Conservation (phyloP, 2,329 filamentous ascomycete genomes). For the Herpomyces periplanetae region DNA sequence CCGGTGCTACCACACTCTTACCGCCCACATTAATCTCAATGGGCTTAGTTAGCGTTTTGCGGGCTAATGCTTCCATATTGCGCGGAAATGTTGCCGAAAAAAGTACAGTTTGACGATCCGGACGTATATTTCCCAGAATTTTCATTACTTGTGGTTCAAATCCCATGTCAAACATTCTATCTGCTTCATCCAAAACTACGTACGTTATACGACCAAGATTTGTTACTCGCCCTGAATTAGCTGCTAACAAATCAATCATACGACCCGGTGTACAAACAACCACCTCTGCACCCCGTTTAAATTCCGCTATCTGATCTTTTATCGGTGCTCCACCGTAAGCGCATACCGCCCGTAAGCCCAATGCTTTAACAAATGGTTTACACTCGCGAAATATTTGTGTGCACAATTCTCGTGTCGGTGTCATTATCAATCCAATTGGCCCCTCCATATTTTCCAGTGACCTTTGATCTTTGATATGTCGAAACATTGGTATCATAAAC, state of each 20-base stretch:
- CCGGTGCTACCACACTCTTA: constrained; percentile 22
- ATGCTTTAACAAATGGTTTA: constrained; percentile 62
- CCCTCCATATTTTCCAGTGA: constrained; percentile 49
- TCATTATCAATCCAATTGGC: constrained; percentile 55
- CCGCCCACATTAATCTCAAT: constrained; percentile 78
- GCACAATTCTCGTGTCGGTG: constrained; percentile 67
- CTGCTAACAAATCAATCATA: constrained; percentile 71
- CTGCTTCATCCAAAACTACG: constrained; percentile 77
- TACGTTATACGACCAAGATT: constrained; percentile 67
- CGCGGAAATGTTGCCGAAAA: constrained; percentile 89
- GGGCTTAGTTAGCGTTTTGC: constrained; percentile 48
- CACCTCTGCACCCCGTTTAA: constrained; percentile 79
- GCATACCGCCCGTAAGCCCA: constrained; percentile 51
- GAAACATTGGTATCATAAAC: constrained; percentile 81
- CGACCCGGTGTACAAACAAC: constrained; percentile 79
- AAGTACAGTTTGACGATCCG: constrained; percentile 64
- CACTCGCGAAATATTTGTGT: constrained; percentile 79
- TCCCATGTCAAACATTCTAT: constrained; percentile 76
- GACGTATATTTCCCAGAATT: constrained; percentile 60
- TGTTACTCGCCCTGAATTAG: constrained; percentile 72
- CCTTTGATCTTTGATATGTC: constrained; percentile 77
- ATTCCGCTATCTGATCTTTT: constrained; percentile 79
- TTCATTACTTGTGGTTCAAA: constrained; percentile 96
- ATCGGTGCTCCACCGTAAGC: constrained; percentile 84
- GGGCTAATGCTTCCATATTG: constrained; percentile 59